Base-by-base conservation (phyloP, 2,329 filamentous ascomycete genomes). In the Biscogniauxia sp. region DNA sequence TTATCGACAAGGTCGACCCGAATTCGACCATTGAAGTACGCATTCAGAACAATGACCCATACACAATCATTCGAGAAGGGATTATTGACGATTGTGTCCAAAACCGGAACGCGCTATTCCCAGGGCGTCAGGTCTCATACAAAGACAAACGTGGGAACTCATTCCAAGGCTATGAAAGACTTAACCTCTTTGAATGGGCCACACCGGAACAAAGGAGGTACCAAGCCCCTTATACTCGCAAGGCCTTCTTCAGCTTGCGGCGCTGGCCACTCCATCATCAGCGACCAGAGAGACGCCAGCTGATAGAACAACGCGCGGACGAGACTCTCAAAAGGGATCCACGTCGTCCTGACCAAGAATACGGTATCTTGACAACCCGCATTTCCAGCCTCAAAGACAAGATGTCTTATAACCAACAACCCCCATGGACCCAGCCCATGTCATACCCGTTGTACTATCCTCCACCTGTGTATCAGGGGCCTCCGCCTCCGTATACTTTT, bases 231-330 rank as follows among this genome's bases (percentile, higher is more conserved):
- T 71, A 69, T 56, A 70, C 67, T 17, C 68, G 72, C 56, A 68
- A 64, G 53, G 63, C 67, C 5, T 84, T 76, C 68, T 84, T 81
- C 71, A 69, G 72, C 63, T 69, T 84, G 52, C 73, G 79, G 66
- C 76, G 80, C 49, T 85, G 82, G 82, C 81, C 81, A 41, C 51
- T 78, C 20, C 66, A 76, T 25, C 67, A 78, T 56, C 78, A 82
- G 64, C 70, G 61, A 6, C 55, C 69, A 23, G 64, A 68, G 20
- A 69, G 63, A n/a, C 72, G 73, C 55, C 59, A 67, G 13, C 55
- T 64, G 19, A 75, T 80, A 58, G 53, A 20, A 1, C 54, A 53
- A 3, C 73, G 75, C n/a, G 59, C 55, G 45, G 69, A 75, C 60
- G 64, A 76, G 53, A 65, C 73, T 50, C 28, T 57, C 15, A 66